Evolutionary conservation across 176 grass and related monocot species (phyloP), one percentile per base, ranked within the genome.

Genomic region (Avena atlantica): DNA sequence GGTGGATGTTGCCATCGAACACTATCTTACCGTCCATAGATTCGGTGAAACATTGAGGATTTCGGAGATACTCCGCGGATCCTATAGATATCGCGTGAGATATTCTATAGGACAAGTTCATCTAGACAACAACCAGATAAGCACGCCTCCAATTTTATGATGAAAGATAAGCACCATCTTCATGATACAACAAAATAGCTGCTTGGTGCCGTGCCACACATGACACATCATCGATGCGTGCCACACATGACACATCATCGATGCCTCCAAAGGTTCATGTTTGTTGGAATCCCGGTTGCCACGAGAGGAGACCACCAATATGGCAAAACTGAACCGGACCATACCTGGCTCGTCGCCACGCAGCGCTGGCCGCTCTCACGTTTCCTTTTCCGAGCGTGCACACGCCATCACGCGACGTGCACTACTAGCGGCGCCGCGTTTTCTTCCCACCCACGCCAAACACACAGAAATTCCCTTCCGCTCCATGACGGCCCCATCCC

Each of bases 361-460:
- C 76, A 42, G 76, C 29, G 23, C 53, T 17, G 75, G 47, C n/a
- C 44, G 17, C 36, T 71, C 11, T 36, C 76, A 78, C 53, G 76
- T 78, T 78, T 78, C 31, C 52, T 78, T 78, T 65, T 36, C 17
- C 31, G 16, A 78, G 36, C 77, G 34, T 61, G 5, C 44, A 44
- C 77, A 59, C 19, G 76, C 55, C 19, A 61, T 9, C 56, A 61
- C 36, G 20, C 12, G 19, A 42, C 34, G 55, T 44, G 77, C 76
- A 24, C 57, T 3, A 7, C 40, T 42, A 42, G 5, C 40, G 40
- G 5, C 40, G 40, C 56, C 36, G 36, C 21, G 13, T 62, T 25
- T 17, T 23, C 44, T 47, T 48, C 13, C 62, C 11, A 5, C 7
- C 24, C 44, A 9, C 79, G 0, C 3, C 44, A 12, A 47, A 47